phyloP scores from a whole-genome alignment of 2,329 filamentous ascomycete species.

The Cladosporium sp. region DNA sequence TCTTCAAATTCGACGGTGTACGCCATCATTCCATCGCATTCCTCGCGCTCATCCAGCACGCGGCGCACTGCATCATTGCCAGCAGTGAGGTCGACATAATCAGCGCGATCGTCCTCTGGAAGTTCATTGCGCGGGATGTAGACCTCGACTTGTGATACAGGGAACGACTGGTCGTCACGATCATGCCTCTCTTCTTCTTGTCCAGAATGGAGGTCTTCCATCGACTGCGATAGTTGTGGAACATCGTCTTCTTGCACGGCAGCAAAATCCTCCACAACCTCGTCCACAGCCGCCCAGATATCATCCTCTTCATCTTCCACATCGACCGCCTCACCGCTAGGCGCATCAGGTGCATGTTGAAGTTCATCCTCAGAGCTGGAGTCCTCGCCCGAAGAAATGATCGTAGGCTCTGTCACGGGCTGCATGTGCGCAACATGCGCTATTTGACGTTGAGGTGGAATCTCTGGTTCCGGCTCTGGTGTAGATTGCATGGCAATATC shows the following conservation, averaged over 20 bases:
- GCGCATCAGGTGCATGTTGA: not conserved
- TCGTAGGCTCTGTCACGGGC: not conserved
- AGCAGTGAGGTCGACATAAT: slow-evolving; percentile 25
- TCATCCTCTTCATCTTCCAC: slow-evolving; percentile 7
- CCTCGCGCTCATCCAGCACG: slow-evolving; percentile 36
- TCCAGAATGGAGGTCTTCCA: not conserved
- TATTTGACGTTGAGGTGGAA: slow-evolving; percentile 7
- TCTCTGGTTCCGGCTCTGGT: slow-evolving; percentile 11
- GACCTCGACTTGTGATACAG: not conserved
- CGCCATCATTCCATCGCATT: slow-evolving; percentile 27
- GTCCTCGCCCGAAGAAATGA: slow-evolving; percentile 11
- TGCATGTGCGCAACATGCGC: slow-evolving; percentile 22
- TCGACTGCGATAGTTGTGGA: not conserved
- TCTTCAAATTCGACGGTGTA: slow-evolving; percentile 43
- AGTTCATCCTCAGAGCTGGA: slow-evolving; percentile 6
- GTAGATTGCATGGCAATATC: slow-evolving; percentile 5
- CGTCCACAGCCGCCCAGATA: slow-evolving; percentile 12
- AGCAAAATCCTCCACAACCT: slow-evolving; percentile 9
- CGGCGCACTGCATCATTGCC: slow-evolving; percentile 32
- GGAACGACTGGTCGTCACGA: not conserved
- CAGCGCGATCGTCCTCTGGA: slow-evolving; percentile 14
- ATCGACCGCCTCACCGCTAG: not conserved
- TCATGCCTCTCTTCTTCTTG: not conserved
- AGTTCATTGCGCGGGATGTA: slow-evolving; percentile 11
- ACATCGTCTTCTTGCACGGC: not conserved